phyloP scores from a whole-genome alignment of 306 rosid genomes.

The Cercis canadensis region DNA sequence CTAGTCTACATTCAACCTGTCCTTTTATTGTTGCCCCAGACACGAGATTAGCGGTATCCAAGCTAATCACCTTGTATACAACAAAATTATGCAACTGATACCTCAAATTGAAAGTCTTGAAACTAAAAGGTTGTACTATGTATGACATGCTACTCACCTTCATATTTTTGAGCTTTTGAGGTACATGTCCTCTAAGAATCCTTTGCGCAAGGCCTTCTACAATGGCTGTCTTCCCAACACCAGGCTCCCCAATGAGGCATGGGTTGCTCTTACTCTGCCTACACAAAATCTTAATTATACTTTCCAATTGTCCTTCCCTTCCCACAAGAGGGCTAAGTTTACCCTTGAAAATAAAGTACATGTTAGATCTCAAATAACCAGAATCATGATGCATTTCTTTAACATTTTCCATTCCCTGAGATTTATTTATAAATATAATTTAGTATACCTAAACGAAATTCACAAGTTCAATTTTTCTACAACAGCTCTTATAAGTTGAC shows the following conservation, averaged over 20 bases:
- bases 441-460: no score
- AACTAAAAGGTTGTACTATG: no score
- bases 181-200: slow-evolving; percentile 67
- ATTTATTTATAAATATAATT: no score
- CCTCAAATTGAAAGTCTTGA: neutral
- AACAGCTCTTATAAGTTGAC: neutral
- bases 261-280: slow-evolving; percentile 66
- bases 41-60: slow-evolving; percentile 75
- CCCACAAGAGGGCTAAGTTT: slow-evolving; percentile 72
- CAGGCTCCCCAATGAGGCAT: slow-evolving; percentile 75
- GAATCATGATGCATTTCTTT: neutral
- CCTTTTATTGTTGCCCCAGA: slow-evolving; percentile 76
- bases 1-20: slow-evolving; percentile 64
- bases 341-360: slow-evolving; percentile 42
- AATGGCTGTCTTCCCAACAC: slow-evolving; percentile 75
- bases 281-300: slow-evolving; percentile 66
- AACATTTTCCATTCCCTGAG: no score
- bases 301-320: slow-evolving; percentile 63
- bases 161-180: slow-evolving; percentile 70
- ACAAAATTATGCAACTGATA: neutral
- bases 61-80: slow-evolving; percentile 70
- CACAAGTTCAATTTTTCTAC: no score
- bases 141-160: slow-evolving; percentile 44
- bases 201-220: slow-evolving; percentile 76
- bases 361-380: neutral